phyloP scores from a whole-genome alignment of 108 stramenopile species.

The Fistulifera pelliculosa region DNA sequence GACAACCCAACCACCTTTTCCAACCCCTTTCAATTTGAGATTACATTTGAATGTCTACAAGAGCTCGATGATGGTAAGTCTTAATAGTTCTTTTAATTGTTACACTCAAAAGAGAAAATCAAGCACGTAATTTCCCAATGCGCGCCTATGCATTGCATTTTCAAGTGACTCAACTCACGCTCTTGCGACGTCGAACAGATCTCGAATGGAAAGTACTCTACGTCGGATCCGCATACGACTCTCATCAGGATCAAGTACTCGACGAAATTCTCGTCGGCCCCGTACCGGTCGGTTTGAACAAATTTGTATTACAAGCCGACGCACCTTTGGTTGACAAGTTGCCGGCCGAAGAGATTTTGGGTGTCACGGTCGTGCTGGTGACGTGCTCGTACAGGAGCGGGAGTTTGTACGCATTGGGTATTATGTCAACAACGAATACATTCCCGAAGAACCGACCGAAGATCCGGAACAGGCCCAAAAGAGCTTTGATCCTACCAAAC shows the following conservation, averaged over 20 bases:
- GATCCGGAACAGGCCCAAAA: neutral
- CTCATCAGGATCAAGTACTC: slow-evolving; percentile 82
- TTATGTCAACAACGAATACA: slow-evolving; percentile 98
- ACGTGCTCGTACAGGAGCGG: slow-evolving; percentile 91
- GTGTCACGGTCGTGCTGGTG: slow-evolving; percentile 96
- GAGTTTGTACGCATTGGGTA: slow-evolving; percentile 98
- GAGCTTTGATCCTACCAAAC: slow-evolving; percentile 19
- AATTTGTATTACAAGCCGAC: slow-evolving; percentile 88
- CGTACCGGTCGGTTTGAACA: slow-evolving; percentile 88
- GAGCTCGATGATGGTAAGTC: slow-evolving; percentile 56
- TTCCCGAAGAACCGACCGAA: slow-evolving; percentile 19
- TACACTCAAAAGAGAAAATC: too few relatives aligned
- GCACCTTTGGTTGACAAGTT: slow-evolving; percentile 80
- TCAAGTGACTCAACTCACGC: neutral
- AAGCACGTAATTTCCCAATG: too few relatives aligned
- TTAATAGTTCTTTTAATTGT: too few relatives aligned
- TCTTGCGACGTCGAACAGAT: slow-evolving; percentile 20
- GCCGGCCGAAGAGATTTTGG: slow-evolving; percentile 82
- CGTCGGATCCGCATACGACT: slow-evolving; percentile 92
- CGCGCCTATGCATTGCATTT: too few relatives aligned
- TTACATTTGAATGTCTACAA: slow-evolving; percentile 96
- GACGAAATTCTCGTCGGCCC: slow-evolving; percentile 98
- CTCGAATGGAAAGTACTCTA: slow-evolving; percentile 98
- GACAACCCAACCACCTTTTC: slow-evolving; percentile 91
- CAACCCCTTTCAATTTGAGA: slow-evolving; percentile 97